Conservation (phyloP, 1,139 yeast genomes). For the Candida sp. region DNA sequence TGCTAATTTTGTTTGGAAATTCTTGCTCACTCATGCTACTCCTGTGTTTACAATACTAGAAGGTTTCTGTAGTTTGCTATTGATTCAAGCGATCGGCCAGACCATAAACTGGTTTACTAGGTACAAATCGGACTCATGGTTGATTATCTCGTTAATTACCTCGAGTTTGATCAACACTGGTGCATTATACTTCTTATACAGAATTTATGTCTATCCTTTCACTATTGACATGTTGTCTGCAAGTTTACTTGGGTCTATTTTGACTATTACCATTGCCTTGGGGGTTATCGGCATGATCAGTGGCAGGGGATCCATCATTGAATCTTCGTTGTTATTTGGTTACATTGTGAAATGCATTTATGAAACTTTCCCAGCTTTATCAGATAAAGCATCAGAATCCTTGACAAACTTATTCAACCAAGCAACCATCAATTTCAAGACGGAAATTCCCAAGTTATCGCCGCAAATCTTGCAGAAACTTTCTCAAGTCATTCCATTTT, state of each 20-base stretch:
- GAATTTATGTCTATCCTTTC: slow-evolving; percentile 73
- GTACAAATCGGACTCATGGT: slow-evolving; percentile 73
- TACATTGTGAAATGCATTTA: slow-evolving; percentile 91
- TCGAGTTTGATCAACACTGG: slow-evolving; percentile 77
- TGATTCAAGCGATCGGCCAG: slow-evolving; percentile 90
- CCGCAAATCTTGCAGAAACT: slow-evolving; percentile 38
- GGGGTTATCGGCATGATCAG: slow-evolving; percentile 84
- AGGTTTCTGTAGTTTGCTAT: slow-evolving; percentile 86
- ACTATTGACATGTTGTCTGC: slow-evolving; percentile 77
- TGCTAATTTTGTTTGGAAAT: slow-evolving; percentile 54
- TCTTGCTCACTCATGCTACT: slow-evolving; percentile 72
- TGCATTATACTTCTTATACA: slow-evolving; percentile 72
- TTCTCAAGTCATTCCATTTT: slow-evolving; percentile 40
- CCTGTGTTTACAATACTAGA: slow-evolving; percentile 86
- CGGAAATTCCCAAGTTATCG: slow-evolving; percentile 39
- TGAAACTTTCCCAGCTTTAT: slow-evolving; percentile 83
- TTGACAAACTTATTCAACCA: slow-evolving; percentile 35
- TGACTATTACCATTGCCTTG: slow-evolving; percentile 71
- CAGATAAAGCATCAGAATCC: slow-evolving; percentile 46
- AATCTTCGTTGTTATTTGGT: slow-evolving; percentile 80
- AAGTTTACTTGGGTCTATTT: slow-evolving; percentile 77
- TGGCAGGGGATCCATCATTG: slow-evolving; percentile 83
- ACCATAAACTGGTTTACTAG: slow-evolving; percentile 71
- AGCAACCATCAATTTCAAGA: slow-evolving; percentile 33
- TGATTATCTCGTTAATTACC: slow-evolving; percentile 67